Conservation (phyloP, 2,329 filamentous ascomycete species). For the Nigrograna mackinnonii region DNA sequence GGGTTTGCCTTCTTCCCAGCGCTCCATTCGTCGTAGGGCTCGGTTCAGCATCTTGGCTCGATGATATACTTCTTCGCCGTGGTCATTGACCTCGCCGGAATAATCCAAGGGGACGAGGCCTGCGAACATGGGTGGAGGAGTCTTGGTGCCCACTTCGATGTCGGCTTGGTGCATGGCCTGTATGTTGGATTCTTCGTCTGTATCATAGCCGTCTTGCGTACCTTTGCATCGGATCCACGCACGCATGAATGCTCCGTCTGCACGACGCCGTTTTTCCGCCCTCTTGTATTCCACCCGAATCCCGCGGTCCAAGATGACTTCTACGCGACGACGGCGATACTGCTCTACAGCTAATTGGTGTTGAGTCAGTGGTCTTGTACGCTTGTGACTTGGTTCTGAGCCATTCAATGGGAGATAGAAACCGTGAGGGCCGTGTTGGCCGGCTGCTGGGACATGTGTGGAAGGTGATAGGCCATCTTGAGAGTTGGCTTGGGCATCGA, state of each 20-base stretch:
- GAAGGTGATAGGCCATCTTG: slow-evolving; percentile 39
- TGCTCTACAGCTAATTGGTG: slow-evolving; percentile 82
- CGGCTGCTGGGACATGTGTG: slow-evolving; percentile 23
- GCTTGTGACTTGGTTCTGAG: slow-evolving; percentile 45
- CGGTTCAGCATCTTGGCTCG: slow-evolving; percentile 70
- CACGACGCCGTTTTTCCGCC: slow-evolving; percentile 63
- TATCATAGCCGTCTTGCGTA: slow-evolving; percentile 51
- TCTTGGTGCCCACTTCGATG: slow-evolving; percentile 28
- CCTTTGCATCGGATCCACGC: slow-evolving; percentile 66
- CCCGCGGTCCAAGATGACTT: slow-evolving; percentile 78
- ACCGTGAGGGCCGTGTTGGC: slow-evolving; percentile 55
- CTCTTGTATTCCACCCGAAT: slow-evolving; percentile 68
- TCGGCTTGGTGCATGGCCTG: slow-evolving; percentile 42
- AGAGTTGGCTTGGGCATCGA: slow-evolving; percentile 27
- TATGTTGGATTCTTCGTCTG: slow-evolving; percentile 41
- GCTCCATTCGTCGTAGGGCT: slow-evolving; percentile 65
- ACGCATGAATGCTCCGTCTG: slow-evolving; percentile 69
- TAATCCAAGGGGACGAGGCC: slow-evolving; percentile 64
- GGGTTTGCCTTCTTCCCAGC: slow-evolving; percentile 63
- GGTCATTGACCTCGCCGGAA: slow-evolving; percentile 67
- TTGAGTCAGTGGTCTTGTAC: slow-evolving; percentile 76
- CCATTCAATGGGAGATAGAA: slow-evolving; percentile 58
- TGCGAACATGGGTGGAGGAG: slow-evolving; percentile 38
- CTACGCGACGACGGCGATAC: slow-evolving; percentile 78
- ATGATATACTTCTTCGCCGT: slow-evolving; percentile 72